Percentiles rank a stretch among this genome's conserved stretches.
Conservation (phyloP, 1,284 basidiomycete genomes). For the Pholiota adiposa region DNA sequence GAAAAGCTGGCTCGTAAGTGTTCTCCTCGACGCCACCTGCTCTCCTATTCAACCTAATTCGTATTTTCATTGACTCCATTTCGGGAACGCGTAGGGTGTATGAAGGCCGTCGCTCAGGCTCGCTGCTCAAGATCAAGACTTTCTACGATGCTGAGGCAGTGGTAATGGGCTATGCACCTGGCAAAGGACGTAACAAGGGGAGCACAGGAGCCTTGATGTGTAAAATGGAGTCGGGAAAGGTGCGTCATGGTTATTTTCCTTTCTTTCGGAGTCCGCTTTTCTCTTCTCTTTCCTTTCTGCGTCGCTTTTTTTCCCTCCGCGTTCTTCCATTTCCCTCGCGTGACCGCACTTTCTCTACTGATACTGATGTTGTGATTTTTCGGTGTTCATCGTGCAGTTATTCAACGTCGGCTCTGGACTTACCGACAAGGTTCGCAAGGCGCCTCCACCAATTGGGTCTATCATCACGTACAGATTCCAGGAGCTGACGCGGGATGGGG, state of each 20-base stretch:
- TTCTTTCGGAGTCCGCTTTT: too few relatives aligned
- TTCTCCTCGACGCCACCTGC: not conserved
- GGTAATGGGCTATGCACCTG: slow-evolving; percentile 60
- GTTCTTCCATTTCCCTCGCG: not conserved
- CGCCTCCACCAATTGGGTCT: slow-evolving; percentile 59
- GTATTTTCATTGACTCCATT: not conserved
- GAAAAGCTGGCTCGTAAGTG: slow-evolving; percentile 54
- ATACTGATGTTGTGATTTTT: not conserved
- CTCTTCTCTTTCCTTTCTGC: too few relatives aligned
- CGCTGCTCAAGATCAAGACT: slow-evolving; percentile 69
- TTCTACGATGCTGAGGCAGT: slow-evolving; percentile 72
- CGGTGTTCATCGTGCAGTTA: slow-evolving; percentile 33
- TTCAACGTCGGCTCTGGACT: slow-evolving; percentile 64
- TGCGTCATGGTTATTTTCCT: slow-evolving; percentile 21
- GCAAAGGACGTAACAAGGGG: slow-evolving; percentile 58
- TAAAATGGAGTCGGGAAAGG: slow-evolving; percentile 67
- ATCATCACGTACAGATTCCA: slow-evolving; percentile 71
- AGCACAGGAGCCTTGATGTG: slow-evolving; percentile 61
- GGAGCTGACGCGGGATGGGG: slow-evolving; percentile 62
- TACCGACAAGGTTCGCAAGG: slow-evolving; percentile 53
- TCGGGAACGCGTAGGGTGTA: slow-evolving; percentile 42
- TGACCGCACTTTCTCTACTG: not conserved
- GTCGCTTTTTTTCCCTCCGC: not conserved
- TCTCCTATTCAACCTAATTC: not conserved
- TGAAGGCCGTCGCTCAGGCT: slow-evolving; percentile 54